Evolutionary conservation across 2,329 filamentous ascomycete species (phyloP).

Genomic region (Golovinomyces cichoracearum): DNA sequence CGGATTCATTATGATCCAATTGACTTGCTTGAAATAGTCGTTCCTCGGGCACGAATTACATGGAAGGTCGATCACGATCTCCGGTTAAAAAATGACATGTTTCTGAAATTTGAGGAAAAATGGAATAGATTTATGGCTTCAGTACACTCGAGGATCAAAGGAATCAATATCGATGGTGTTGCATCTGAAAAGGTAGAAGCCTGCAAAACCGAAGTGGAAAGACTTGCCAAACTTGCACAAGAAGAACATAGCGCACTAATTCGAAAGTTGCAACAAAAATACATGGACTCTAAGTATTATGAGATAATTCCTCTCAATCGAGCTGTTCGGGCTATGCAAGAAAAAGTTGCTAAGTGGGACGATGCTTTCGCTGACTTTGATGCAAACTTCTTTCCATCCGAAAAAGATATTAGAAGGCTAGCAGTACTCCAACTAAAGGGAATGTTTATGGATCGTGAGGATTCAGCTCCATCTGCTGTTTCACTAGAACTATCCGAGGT

Average conservation of each 20-base stretch:
- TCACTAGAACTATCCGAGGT: slow-evolving; percentile 39
- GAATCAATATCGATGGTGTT: slow-evolving; percentile 78
- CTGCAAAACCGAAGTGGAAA: slow-evolving; percentile 60
- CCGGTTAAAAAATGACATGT: slow-evolving; percentile 78
- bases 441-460: slow-evolving; percentile 65
- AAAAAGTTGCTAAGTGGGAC: slow-evolving; percentile 86
- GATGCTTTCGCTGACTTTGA: slow-evolving; percentile 75
- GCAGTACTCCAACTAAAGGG: slow-evolving; percentile 83
- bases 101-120: slow-evolving; percentile 51
- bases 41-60: slow-evolving; percentile 67
- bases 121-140: slow-evolving; percentile 71
- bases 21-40: slow-evolving; percentile 77
- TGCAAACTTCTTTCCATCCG: slow-evolving; percentile 69
- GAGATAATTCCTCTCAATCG: slow-evolving; percentile 85
- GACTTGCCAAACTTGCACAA: slow-evolving; percentile 49
- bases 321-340: slow-evolving; percentile 68
- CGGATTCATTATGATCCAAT: slow-evolving; percentile 83
- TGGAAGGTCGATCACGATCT: slow-evolving; percentile 97
- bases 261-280: slow-evolving; percentile 61
- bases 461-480: slow-evolving; percentile 49
- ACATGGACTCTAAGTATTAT: slow-evolving; percentile 85
- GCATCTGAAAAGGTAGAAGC: slow-evolving; percentile 62
- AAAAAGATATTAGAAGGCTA: slow-evolving; percentile 82
- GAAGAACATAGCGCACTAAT: slow-evolving; percentile 57
- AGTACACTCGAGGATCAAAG: slow-evolving; percentile 56